Base-by-base conservation (phyloP, 306 rosid genomes). In the Trifolium repens region DNA sequence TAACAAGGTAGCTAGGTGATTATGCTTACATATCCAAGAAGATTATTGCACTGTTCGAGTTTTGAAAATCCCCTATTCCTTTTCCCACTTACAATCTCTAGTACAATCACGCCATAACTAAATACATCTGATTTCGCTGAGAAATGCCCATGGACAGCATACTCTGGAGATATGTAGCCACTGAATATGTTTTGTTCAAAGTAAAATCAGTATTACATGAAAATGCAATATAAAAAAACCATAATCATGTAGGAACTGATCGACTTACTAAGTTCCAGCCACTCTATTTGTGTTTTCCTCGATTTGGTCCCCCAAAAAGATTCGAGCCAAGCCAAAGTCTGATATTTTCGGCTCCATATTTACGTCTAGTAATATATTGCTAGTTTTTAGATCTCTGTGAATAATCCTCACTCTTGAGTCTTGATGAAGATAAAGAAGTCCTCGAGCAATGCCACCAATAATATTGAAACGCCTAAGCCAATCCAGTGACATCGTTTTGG, bases 231-330 rank as follows among this genome's bases (percentile, higher is more conserved):
- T 8, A 2, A 8, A 9, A 1, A 3, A 9, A 54, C 30, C 9
- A 6, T 4, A 17, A 4, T 17, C 6, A 3, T 2, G 19, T 8
- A 19, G 60, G 22, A 54, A 10, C 0, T 17, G 19, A n/a, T n/a
- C n/a, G n/a, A 53, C 87, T 78, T 82, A 88, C 90, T 72, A 76
- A 52, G 93, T 88, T 43, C 90, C 93, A 8, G 76, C 86, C 17
- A 88, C 74, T 67, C 80, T 82, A 9, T n/a, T 69, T 4, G 90
- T 88, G 15, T 75, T 86, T 19, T 72, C 87, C 34, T 59, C 87
- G 19, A 40, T 68, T 16, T 84, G 83, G 44, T 86, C 89, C 46
- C 85, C 89, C 32, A 81, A 77, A 17, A 88, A 82, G 10, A 62
- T 60, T 24, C 89, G 75, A 1, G 90, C 90, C 0, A 83, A 13